Evolutionary conservation across 305 asterid species (phyloP), one percentile per base, ranked within the genome.

Genomic region (Salvia sclarea): DNA sequence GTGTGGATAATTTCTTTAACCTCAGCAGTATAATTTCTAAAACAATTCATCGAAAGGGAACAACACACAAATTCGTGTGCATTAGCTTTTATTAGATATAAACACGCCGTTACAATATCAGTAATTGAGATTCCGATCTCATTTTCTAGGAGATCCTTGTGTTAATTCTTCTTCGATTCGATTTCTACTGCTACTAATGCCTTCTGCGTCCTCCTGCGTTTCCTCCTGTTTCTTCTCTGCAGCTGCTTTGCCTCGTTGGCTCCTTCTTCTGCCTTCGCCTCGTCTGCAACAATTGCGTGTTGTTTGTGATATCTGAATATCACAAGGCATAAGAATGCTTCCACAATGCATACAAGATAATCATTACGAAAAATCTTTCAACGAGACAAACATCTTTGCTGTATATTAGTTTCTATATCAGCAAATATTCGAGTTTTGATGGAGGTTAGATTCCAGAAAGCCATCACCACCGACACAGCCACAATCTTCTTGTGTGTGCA

Each of bases 371-470:
- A 9, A 17, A 57, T 18, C 47, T 45, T 37, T 22, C 0, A 1
- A 28, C 5, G 33, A 28, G 33, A 28, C 57, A 20, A 21, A 21
- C 22, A 50, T 50, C 14, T 22, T n/a, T n/a, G n/a, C n/a, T 31
- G 20, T 20, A 21, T n/a, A 25, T 4, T 25, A 25, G 4, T 17
- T 28, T 4, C 63, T 6, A 10, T 86, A 91, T 98, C 97, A 21
- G 97, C 92, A 41, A 91, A 81, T 62, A 88, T 75, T 69, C 97
- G 78, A 30, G 95, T 91, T 78, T 88, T 76, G 70, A 85, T 79
- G 35, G 95, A 76, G 22, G 98, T 83, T 13, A 93, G 82, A 67
- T 91, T 89, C 97, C 98, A 91, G 79, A 93, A 87, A 12, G 96
- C 96, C 8, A 88, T 83, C 21, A 82, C 84, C 1, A 72, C 78